Evolutionary conservation across 1,139 yeast genomes (phyloP), one percentile per base, ranked within the genome.

Genomic region (Hyphopichia burtonii): DNA sequence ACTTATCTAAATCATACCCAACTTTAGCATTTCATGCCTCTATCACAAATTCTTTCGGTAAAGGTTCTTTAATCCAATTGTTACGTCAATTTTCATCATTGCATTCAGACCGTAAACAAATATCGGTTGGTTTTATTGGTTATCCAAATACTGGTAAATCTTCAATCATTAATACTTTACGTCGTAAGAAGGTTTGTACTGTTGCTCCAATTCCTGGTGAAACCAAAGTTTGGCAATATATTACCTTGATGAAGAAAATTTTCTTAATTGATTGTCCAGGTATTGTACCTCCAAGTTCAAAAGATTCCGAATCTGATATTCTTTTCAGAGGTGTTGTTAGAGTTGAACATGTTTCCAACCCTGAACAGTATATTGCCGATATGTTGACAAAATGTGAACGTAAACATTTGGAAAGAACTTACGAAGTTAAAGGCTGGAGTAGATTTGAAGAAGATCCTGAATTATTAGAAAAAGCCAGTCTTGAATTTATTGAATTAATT

Each of bases 171-270:
- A 93, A 93, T 66, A 91, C 98, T 1, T 73, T 93, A 52, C 82
- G 97, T 61, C 83, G 84, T 63, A 93, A 93, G 76, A 93, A 93
- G 71, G 99, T 93, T 36, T 94, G 99, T 70, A 84, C 80, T 38
- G 98, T 93, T 39, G 99, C 99, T 2, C 99, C 99, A 38, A 90
- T 93, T 55, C 99, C 99, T 25, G 99, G 99, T 61, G 99, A 93
- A 63, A 93, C 99, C 37, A 93, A 93, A 67, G 98, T 93, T 36
- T 93, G 99, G 99, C 99, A 93, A 72, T 93, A 93, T 69, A 90
- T 93, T 57, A 91, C 99, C 2, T 75, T 93, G 58, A 93, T 93
- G 97, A 90, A 91, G 74, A 80, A 91, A 54, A 93, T 93, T 42
- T 93, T 90, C 66, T 74, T 93, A 56, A 93, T 93, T 58, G 99